A percentile compares a stretch with the other conserved stretches of the same genome.
Evolutionary conservation across 2,329 filamentous ascomycete genomes (phyloP).

Genomic region (Chalaropsis thielavioides): DNA sequence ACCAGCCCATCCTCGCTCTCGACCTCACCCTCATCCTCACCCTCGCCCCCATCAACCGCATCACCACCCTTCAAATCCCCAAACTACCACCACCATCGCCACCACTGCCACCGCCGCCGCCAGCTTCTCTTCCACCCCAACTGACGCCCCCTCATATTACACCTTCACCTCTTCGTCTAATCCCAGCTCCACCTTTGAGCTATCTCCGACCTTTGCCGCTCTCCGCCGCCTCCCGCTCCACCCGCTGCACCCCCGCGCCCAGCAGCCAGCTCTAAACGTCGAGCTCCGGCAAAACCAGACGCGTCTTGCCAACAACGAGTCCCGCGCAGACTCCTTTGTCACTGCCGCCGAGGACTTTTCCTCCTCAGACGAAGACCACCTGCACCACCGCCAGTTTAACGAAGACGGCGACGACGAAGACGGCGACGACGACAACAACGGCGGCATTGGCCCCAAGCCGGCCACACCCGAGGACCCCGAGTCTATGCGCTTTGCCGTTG

Average conservation of each 20-base stretch:
- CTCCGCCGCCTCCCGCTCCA: not conserved
- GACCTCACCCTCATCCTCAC: not conserved
- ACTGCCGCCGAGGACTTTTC: constrained; percentile 18
- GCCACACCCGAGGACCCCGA: constrained; percentile 7
- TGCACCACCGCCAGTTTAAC: constrained; percentile 2
- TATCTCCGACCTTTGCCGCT: not conserved
- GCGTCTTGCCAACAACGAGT: constrained; percentile 13
- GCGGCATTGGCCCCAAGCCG: not conserved
- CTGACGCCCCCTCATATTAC: not conserved
- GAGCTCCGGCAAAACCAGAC: constrained; percentile 11
- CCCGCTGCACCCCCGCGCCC: constrained; percentile 13
- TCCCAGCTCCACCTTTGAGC: not conserved
- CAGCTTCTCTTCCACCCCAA: not conserved
- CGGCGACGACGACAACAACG: not conserved
- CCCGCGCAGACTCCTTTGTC: constrained; percentile 16
- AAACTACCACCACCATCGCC: not conserved
- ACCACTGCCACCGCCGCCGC: not conserved
- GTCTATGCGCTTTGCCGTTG: constrained; percentile 10
- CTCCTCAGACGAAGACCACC: constrained; percentile 15
- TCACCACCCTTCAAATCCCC: not conserved
- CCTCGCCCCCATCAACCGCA: not conserved
- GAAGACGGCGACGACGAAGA: not conserved
- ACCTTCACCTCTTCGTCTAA: not conserved
- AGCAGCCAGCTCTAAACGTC: constrained; percentile 1
- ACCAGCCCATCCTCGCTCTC: not conserved